Base-by-base conservation (phyloP, 2,329 filamentous ascomycete species). In the Penicillium thymicola region DNA sequence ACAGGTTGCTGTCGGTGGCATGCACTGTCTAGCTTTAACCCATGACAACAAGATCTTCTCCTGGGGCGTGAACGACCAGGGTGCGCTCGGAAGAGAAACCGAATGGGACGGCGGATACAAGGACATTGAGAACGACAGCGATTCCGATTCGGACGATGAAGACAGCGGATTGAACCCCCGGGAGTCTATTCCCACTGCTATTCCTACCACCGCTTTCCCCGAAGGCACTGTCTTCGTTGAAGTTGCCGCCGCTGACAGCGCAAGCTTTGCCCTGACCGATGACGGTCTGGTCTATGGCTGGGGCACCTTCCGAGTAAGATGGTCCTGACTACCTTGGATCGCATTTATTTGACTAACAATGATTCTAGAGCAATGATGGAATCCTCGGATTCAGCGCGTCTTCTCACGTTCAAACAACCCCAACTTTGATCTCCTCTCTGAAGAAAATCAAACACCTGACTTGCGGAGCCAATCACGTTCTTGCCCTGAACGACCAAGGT, bases 51-150 rank as follows among this genome's bases (percentile, higher is more conserved):
- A 86, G 75, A 89, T 95, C 64, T 77, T 91, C 52, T 92, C 89
- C 28, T 95, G 90, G 90, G 90, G 90, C 52, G 90, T 94, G 65
- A 94, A 94, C 70, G 90, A 95, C 69, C 86, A 92, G 68, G 88
- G 89, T 60, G 89, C 90, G 9, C 81, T 95, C 37, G 90, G 90
- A 41, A 82, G 90, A 68, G 83, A 89, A 69, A 92, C 89, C 3
- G 77, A 76, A 13, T 88, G 86, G 81, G 83, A 87, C 2, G 87
- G 87, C 47, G 85, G 85, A 51, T 74, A 81, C 66, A 78, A 77
- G 61, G 80, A 83, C 56, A 76, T 82, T 48, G 78, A 79, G 40
- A 77, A 75, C 13, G 72, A 61, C 45, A 70, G 62, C 45, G 69
- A 67, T 51, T 64, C 68, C 4, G 78, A 79, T 45, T 80, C 82